Conservation (phyloP, 2,329 filamentous ascomycete species). For the Pyricularia sp. region DNA sequence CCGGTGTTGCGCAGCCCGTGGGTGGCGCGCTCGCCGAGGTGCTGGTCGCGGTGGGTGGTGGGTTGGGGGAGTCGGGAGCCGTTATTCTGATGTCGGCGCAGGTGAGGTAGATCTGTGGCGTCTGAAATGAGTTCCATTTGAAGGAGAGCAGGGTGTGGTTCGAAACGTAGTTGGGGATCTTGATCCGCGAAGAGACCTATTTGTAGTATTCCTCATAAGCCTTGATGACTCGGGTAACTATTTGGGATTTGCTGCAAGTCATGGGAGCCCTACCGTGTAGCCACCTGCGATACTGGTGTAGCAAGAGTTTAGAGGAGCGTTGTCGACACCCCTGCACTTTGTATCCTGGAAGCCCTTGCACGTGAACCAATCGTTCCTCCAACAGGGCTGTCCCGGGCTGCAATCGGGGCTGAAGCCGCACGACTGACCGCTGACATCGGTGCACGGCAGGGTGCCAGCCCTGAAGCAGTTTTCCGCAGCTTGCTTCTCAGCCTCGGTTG, state of each 20-base stretch:
- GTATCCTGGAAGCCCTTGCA: not conserved
- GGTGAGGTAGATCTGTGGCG: constrained; percentile 40
- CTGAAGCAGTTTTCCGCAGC: constrained; percentile 43
- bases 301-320: not conserved
- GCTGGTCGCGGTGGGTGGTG: not conserved
- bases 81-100: constrained; percentile 36
- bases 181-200: constrained; percentile 33
- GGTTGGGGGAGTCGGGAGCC: too few relatives aligned
- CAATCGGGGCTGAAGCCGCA: not conserved
- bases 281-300: not conserved
- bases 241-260: too few relatives aligned
- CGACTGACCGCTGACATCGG: not conserved
- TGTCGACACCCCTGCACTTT: not conserved
- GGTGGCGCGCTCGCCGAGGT: not conserved
- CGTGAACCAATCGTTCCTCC: not conserved
- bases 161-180: constrained; percentile 36
- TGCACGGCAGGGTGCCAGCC: constrained; percentile 29
- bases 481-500: constrained; percentile 41
- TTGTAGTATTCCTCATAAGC: not conserved
- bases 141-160: constrained; percentile 42
- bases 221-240: too few relatives aligned
- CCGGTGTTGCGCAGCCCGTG: not conserved
- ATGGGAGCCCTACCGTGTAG: not conserved
- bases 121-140: constrained; percentile 47
- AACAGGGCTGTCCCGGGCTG: not conserved